Percentiles rank a stretch among this genome's conserved stretches.
Evolutionary conservation across 371 early-diverging fungal species (phyloP).

Genomic region (Conidiobolus incongruus): DNA sequence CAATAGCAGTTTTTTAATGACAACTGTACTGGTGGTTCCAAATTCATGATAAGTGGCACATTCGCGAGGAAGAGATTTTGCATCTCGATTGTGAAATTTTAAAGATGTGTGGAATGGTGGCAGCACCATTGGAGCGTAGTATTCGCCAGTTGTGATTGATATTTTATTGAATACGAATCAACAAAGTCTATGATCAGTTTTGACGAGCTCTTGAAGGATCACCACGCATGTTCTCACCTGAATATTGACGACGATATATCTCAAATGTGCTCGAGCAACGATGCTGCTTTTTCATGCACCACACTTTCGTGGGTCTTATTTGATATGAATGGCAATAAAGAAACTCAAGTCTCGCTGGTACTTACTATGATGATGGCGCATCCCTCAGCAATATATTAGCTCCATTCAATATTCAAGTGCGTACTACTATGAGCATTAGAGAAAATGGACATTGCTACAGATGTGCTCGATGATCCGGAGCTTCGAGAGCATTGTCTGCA

Average conservation of each 20-base stretch:
- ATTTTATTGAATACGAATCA: not conserved
- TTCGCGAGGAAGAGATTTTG: slow-evolving; percentile 2
- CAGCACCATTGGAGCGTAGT: slow-evolving; percentile 9
- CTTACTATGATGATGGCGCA: too few relatives aligned
- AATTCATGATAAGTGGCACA: slow-evolving; percentile 7
- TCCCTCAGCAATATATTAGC: too few relatives aligned
- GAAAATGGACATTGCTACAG: too few relatives aligned
- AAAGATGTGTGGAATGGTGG: slow-evolving; percentile 6
- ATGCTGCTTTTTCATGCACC: slow-evolving; percentile 23
- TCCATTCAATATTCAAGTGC: too few relatives aligned
- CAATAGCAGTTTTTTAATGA: slow-evolving; percentile 4
- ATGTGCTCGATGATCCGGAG: too few relatives aligned
- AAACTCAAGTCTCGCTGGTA: not conserved
- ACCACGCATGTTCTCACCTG: slow-evolving; percentile 3
- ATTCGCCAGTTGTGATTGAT: slow-evolving; percentile 5
- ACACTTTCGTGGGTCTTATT: slow-evolving; percentile 19
- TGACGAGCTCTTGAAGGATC: slow-evolving; percentile 6
- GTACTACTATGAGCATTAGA: too few relatives aligned
- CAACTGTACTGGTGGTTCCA: slow-evolving; percentile 4
- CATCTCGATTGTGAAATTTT: slow-evolving; percentile 8
- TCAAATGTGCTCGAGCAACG: slow-evolving; percentile 16
- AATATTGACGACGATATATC: slow-evolving; percentile 7
- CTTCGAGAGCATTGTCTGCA: too few relatives aligned
- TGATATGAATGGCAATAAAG: slow-evolving; percentile 20
- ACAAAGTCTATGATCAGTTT: not conserved